Evolutionary conservation across 768 basidiomycete species (phyloP), one percentile per base, ranked within the genome.

Genomic region (Nidularia sp.): DNA sequence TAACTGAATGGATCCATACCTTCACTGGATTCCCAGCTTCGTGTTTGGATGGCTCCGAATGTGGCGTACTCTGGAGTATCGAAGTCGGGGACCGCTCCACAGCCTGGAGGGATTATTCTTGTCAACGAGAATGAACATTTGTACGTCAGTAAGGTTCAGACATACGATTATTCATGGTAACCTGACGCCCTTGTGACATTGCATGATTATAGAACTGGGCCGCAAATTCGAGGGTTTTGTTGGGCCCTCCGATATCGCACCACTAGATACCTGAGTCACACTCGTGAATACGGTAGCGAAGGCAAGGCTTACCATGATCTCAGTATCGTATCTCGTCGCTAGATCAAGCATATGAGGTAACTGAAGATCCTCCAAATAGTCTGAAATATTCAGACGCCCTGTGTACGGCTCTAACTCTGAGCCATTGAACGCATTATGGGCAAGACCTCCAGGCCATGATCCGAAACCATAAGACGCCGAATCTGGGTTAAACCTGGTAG

Each of bases 221-320:
- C 0, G 77, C 73, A 42, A 80, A 74, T 7, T 75, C 71, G 0
- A 70, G 59, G 2, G 73, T 77, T 39, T 64, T 75, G 55, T 79
- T 77, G 0, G 76, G 70, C 7, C 77, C 77, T 9, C 76, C 82
- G 6, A 82, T 82, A 55, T 83, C 80, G 50, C 81, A 82, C 81
- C 81, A 81, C 74, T 78, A 18, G 18, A 18, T 18, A 18, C 18
- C 18, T 18, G 18, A 18, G 18, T 18, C 18, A 18, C 18, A 18
- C 18, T 18, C 18, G 18, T 18, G 18, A 18, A 18, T 18, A 18
- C 18, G 18, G 18, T 18, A 18, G 18, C 18, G 18, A 18, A 18
- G 18, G 18, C 44, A 35, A 7, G 6, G 57, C 70, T 6, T 48
- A 78, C 77, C 79, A 83, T 82, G 50, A 84, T 79, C 55, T 82